Conservation (phyloP, 306 rosid genomes). For the Rosa rugosa region DNA sequence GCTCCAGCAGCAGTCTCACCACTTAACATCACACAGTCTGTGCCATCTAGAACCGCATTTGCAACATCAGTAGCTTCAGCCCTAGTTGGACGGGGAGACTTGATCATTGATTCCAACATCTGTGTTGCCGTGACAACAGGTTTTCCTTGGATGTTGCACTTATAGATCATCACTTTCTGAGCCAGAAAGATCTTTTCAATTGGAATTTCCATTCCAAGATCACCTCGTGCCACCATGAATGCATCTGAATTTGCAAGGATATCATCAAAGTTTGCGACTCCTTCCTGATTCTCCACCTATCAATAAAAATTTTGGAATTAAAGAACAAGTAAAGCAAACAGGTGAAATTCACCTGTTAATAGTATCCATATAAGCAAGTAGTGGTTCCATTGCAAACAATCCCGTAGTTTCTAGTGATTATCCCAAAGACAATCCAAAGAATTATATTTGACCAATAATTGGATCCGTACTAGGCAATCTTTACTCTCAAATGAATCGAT, state of each 20-base stretch:
- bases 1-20: conserved; percentile 97
- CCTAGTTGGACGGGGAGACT: conserved; percentile 75
- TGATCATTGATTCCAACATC: conserved; percentile 86
- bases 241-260: conserved; percentile 95
- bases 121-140: conserved; percentile 98
- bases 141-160: conserved; percentile 98
- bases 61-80: conserved; percentile 86
- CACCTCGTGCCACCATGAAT: conserved; percentile 98
- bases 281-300: conserved; percentile 98
- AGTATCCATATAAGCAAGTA: conserved; percentile 12
- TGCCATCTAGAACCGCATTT: conserved; percentile 90
- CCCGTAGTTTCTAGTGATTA: conserved; percentile 6
- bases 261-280: conserved; percentile 97
- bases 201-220: conserved; percentile 99
- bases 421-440: neutral
- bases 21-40: conserved; percentile 93
- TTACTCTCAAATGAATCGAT: neutral
- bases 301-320: conserved; percentile 22
- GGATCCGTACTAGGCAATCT: neutral
- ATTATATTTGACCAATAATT: neutral
- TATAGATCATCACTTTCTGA: conserved; percentile 97
- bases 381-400: conserved; percentile 4
- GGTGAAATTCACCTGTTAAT: conserved; percentile 11
- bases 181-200: conserved; percentile 97
- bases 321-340: conserved; percentile 2